Evolutionary conservation across 1,284 basidiomycete genomes (phyloP).

Genomic region (Prillingera fragicola): DNA sequence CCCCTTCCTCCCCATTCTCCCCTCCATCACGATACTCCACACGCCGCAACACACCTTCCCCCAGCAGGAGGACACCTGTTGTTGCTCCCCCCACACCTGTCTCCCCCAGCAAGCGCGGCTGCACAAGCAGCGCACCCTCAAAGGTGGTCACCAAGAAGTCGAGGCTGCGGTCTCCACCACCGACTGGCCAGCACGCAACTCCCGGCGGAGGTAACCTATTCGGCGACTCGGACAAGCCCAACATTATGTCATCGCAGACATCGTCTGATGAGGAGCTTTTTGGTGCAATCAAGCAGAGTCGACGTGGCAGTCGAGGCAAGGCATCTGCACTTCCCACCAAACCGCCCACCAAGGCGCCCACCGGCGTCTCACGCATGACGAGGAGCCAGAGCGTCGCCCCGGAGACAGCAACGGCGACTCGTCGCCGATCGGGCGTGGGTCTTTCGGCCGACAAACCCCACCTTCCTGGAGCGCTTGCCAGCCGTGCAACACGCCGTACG

Average conservation of each 20-base stretch:
- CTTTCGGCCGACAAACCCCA: too few species aligned
- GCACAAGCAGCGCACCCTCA: constrained; percentile 9
- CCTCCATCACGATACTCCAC: constrained; percentile 3
- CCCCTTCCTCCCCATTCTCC: constrained; percentile 12
- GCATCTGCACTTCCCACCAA: too few species aligned
- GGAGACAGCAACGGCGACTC: too few species aligned
- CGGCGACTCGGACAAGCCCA: constrained; percentile 1
- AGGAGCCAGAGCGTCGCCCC: too few species aligned
- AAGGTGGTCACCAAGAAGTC: constrained; percentile 15
- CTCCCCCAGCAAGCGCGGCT: constrained; percentile 27
- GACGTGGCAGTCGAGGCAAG: background rate
- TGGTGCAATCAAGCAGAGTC: background rate
- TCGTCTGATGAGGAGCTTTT: background rate
- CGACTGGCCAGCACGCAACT: constrained; percentile 19
- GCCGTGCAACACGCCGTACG: too few species aligned
- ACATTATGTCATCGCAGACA: background rate
- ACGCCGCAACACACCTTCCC: background rate
- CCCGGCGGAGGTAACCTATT: constrained; percentile 36
- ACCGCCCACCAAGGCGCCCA: background rate
- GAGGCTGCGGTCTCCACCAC: constrained; percentile 10
- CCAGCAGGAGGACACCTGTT: constrained; percentile 1
- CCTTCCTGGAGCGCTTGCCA: too few species aligned
- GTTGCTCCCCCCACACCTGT: constrained; percentile 26
- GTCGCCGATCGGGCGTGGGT: too few species aligned
- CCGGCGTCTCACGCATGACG: background rate